phyloP scores from a whole-genome alignment of 768 basidiomycete species.

The Mycena floridula region DNA sequence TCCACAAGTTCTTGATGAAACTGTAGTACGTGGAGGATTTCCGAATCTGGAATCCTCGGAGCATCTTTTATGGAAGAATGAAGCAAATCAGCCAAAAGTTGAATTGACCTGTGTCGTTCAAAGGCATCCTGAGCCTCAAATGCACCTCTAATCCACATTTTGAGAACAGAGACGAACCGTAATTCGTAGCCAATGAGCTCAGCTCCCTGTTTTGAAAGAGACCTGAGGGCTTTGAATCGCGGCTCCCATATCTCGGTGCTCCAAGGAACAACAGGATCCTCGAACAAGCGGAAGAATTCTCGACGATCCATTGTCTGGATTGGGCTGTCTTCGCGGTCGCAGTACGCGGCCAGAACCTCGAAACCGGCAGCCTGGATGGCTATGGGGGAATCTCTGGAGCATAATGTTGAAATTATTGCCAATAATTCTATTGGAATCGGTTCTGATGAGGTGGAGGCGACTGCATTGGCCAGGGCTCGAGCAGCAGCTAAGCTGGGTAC shows the following conservation, averaged over 20 bases:
- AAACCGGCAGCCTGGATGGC: constrained; percentile 62
- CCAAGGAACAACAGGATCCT: constrained; percentile 44
- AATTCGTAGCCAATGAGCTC: constrained; percentile 64
- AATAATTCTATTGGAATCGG: constrained; percentile 48
- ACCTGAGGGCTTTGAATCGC: constrained; percentile 59
- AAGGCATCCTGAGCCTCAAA: constrained; percentile 39
- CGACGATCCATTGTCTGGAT: constrained; percentile 54
- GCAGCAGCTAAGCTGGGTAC: constrained; percentile 67
- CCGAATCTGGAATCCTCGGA: too few relatives aligned
- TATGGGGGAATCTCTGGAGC: constrained; percentile 44
- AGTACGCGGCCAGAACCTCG: constrained; percentile 67
- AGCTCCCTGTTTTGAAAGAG: constrained; percentile 54
- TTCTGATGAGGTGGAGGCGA: constrained; percentile 48
- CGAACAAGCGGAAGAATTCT: constrained; percentile 59
- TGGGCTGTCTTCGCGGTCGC: constrained; percentile 43
- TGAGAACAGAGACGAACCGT: constrained; percentile 47
- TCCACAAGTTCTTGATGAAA: constrained; percentile 60
- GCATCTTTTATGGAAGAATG: constrained; percentile 44
- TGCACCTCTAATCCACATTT: constrained; percentile 61
- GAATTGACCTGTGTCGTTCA: constrained; percentile 52
- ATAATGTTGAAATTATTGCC: constrained; percentile 57
- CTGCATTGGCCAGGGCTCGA: constrained; percentile 45
- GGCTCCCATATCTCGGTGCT: constrained; percentile 64
- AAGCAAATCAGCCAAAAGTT: constrained; percentile 54
- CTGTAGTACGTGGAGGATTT: constrained; percentile 46